Evolutionary conservation across 441 rosid genomes (phyloP), one percentile per base, ranked within the genome.

Genomic region (Adansonia grandidieri): DNA sequence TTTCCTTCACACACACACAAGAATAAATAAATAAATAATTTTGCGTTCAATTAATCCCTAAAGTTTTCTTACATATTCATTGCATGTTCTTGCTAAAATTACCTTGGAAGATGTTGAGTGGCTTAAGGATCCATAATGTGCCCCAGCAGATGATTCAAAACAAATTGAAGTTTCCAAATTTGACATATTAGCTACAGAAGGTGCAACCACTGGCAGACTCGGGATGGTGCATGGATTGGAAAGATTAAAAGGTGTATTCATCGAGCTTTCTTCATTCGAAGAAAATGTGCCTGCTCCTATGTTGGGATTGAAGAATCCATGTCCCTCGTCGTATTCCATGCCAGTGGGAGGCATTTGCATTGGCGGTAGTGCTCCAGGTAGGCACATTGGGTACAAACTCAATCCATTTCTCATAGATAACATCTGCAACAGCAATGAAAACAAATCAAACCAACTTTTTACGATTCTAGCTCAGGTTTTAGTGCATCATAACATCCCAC

Each of bases 381-480:
- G 74, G 86, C 88, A 84, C 88, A 87, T 77, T 14, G 92, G 93
- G 71, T 88, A 91, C 84, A 90, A 82, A 79, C 88, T 85, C 80
- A 90, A 72, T 67, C 94, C 97, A 40, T 92, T 92, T 85, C 93
- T 88, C 91, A 90, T 82, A 3, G 94, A 85, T 76, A 92, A 71
- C 97, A 92, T 92, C 94, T 92, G 94, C 60, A 79, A 68, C 8
- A 10, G n/a, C 37, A 64, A 64, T 8, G 72, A 75, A 69, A 48
- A 75, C 17, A 50, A 63, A 63, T 42, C 37, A n/a, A 48, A 24
- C 5, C 1, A 17, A 2, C 22, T 15, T 24, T 50, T 53, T 32
- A 32, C 15, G 62, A 28, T 53, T 51, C 75, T 53, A 24, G 24
- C 62, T 15, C 24, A 15, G 47, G 15, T 51, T 8, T 11, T 14